phyloP scores from a whole-genome alignment of 257 asterid species.

The Fraxinus excelsior region DNA sequence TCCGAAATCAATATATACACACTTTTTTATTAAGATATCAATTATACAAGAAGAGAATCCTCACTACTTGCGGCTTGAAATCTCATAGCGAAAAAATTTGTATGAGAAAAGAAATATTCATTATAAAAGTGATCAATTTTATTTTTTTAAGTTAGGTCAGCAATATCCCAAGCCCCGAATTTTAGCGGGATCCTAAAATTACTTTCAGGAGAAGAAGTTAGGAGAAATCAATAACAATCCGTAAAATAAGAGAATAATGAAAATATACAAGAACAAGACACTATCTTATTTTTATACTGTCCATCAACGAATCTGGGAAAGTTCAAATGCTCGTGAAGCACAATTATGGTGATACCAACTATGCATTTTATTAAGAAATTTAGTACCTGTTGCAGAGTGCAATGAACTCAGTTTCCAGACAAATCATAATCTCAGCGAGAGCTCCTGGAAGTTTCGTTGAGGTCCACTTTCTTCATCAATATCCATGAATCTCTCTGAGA shows the following conservation, averaged over 20 bases:
- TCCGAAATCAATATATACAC: neutral
- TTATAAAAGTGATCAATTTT: neutral
- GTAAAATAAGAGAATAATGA: neutral
- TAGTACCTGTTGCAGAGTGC: constrained; percentile 20
- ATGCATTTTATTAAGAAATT: neutral
- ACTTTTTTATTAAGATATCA: neutral
- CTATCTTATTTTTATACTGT: neutral
- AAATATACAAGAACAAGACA: neutral
- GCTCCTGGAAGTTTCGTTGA: constrained; percentile 14
- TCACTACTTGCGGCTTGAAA: neutral
- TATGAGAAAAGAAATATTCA: neutral
- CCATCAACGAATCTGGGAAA: neutral
- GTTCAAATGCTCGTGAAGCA: neutral
- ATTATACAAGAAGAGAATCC: neutral
- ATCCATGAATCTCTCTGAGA: constrained; percentile 2
- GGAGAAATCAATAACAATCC: neutral
- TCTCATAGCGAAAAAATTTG: neutral
- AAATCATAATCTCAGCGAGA: constrained; percentile 4
- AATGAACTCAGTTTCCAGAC: constrained; percentile 15
- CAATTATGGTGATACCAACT: neutral
- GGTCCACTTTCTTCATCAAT: constrained; percentile 23
- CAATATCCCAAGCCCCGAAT: neutral
- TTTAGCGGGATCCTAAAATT: neutral
- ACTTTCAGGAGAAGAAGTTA: neutral
- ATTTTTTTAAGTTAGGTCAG: neutral